Evolutionary conservation across 768 basidiomycete species (phyloP).

Genomic region (Tulasnella sp.): DNA sequence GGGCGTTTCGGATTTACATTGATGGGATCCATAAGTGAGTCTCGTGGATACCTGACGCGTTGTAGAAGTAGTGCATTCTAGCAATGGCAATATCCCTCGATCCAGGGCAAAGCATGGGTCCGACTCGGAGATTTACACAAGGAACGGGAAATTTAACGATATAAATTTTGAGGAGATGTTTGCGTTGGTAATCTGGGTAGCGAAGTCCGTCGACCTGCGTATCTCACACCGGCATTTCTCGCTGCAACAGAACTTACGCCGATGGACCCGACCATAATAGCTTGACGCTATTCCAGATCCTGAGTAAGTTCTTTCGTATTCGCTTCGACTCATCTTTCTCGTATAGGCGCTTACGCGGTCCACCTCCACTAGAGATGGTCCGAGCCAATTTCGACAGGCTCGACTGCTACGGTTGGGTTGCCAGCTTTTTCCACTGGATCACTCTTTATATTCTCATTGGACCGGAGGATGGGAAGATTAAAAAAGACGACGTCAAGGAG

Average conservation of each 20-base stretch:
- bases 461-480: slow-evolving; percentile 15
- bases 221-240: not conserved
- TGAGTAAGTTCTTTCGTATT: not conserved
- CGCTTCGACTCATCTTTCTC: no score
- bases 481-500: not conserved
- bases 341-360: not conserved
- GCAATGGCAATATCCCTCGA: not conserved
- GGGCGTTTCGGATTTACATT: not conserved
- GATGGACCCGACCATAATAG: not conserved
- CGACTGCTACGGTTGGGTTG: slow-evolving; percentile 10
- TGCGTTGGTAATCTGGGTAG: not conserved
- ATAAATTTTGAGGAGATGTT: slow-evolving; percentile 12
- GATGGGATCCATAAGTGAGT: not conserved
- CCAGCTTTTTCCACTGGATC: not conserved
- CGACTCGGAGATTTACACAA: not conserved
- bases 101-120: slow-evolving; percentile 22
- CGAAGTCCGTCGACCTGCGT: not conserved
- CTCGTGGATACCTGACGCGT: no score
- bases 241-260: not conserved
- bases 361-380: not conserved
- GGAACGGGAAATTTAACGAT: not conserved
- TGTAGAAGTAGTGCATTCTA: no score
- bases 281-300: not conserved
- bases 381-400: not conserved
- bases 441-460: slow-evolving; percentile 2